Evolutionary conservation across 768 basidiomycete genomes (phyloP), one percentile per base, ranked within the genome.

Genomic region (Suillus hirtellus): DNA sequence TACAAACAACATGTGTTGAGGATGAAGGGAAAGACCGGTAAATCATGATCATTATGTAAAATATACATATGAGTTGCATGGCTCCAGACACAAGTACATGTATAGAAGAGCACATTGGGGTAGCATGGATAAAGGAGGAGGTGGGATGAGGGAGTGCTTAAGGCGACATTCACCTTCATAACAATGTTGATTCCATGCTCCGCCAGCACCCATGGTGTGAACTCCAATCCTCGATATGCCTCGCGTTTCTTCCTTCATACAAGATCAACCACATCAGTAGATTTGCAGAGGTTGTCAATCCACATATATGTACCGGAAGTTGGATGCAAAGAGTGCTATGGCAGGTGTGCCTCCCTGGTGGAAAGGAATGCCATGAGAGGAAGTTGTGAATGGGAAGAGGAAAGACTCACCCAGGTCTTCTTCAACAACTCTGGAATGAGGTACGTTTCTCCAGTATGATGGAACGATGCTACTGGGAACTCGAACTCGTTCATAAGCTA

Each of bases 401-500:
- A 40, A 59, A 46, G 37, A 63, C 70, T 43, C 53, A 82, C 83
- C 92, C 82, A 92, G 53, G 85, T 83, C 67, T 82, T 80, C 73
- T 89, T 92, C 65, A 96, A 77, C 7, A 90, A 72, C 52, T 89
- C 87, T 1, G 93, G 90, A 27, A 95, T 88, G 12, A 95, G 84
- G 69, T 90, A 95, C 0, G 92, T 88, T 68, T 95, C 92, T 63
- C 86, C 86, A 2, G 93, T 92, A 65, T 89, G 86, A 68, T 93
- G 92, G 71, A 93, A 85, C 2, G 88, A 87, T 4, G 90, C 86
- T 61, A 93, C 82, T 7, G 86, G 84, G 73, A 92, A 92, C 67
- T 88, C 82, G 82, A 93, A 95, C 71, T 95, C 92, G 69, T 95
- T 91, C 40, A 90, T 86, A 42, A 93, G 80, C 84, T 92, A 64